Evolutionary conservation across 78 protist genomes (phyloP).

Genomic region (slime mould (Dictyostelium discoideum)): dicty_2.7 NC_007090.3:4345001-4345500

Average conservation of each 20-base stretch:
- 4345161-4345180: not conserved
- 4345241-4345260: constrained; percentile 69
- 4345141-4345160: not conserved
- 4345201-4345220: not conserved
- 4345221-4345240: constrained; percentile 45
- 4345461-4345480: constrained; percentile 60
- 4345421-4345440: constrained; percentile 75
- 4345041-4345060: not conserved
- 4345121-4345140: not conserved
- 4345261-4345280: constrained; percentile 17
- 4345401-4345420: constrained; percentile 63
- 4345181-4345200: not conserved
- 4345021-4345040: not conserved
- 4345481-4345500: constrained; percentile 89
- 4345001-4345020: too few relatives aligned
- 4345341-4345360: constrained; percentile 88
- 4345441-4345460: constrained; percentile 62
- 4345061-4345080: not conserved
- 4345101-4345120: not conserved
- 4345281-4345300: constrained; percentile 54
- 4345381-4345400: constrained; percentile 90
- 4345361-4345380: constrained; percentile 13
- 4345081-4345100: not conserved
- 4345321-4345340: constrained; percentile 85
- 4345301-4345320: constrained; percentile 76